Base-by-base conservation (phyloP, 2,329 filamentous ascomycete genomes). In the Ophiostoma quercus region DNA sequence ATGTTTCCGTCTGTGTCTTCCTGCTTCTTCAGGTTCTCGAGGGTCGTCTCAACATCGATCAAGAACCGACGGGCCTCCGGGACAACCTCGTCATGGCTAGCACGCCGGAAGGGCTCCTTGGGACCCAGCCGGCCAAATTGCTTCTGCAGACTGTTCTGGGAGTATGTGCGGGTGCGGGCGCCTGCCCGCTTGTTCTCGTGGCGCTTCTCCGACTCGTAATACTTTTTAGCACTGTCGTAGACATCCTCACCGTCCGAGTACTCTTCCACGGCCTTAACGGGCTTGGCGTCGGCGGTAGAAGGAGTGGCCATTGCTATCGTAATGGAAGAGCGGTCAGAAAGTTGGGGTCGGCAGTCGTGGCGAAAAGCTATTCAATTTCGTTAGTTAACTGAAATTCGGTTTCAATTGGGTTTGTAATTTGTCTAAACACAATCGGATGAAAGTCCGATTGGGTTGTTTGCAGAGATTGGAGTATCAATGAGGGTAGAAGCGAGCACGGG, bases 1-100 rank as follows among this genome's bases (percentile, higher is more conserved):
- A 92, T 92, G 79, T 99, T 97, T 70, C 87, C 84, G 79, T 99
- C 94, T 39, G 94, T 96, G 77, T 99, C 95, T 79, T 99, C 95
- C 74, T 94, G 90, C 51, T 88, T 87, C 72, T 92, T 84, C 63
- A 99, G 84, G 71, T 87, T 89, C 76, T 93, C 85, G 70, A 97
- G 84, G 0, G 94, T 97, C 29, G 87, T 83, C 67, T 96, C 90
- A 75, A 98, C 94, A 75, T 95, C 87, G 78, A 98, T 88, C 51
- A 96, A 85, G 79, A 96, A 97, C 74, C 90, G 90, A 72, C 92
- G 80, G 79, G 70, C 90, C 67, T 87, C 83, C 67, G 87, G 82
- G 4, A 43, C 88, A 86, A 66, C 82, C 78, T 94, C 92, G 82
- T 97, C 94, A 32, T 88, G 86, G 74, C 86, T 88, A 68, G 85